Base-by-base conservation (phyloP, 192 early-diverging fungal species). In the Entophlyctis helioformis region DNA sequence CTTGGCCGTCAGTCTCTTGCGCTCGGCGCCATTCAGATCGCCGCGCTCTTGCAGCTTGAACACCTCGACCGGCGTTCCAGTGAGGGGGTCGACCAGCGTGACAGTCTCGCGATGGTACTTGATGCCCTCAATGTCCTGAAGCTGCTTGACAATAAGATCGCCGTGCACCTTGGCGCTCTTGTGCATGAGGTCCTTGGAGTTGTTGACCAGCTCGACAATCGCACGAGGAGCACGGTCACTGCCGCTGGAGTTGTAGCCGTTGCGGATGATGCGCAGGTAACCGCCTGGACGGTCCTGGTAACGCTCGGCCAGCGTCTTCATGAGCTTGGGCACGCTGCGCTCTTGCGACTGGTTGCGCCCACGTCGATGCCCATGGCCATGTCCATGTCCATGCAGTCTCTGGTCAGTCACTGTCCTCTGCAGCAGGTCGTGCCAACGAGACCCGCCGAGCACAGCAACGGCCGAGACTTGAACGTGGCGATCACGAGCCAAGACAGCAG, bases 171-270 rank as follows among this genome's bases (percentile, higher is more conserved):
- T 11, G 3, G 67, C 62, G 18, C 70, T 45, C 35, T 32, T 46
- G 46, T 60, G 53, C 29, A 74, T 25, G 23, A 62, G 59, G 50
- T 98, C 94, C 32, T 69, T 68, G 9, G 83, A 84, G 45, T 81
- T 79, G 60, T 87, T 85, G 13, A 95, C 81, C 42, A 87, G 82
- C 63, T 98, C 94, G 26, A 98, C 79, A 38, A 91, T 74, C 2
- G 91, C 90, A 63, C 86, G 79, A 5, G 86, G 84, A 1, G 89
- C 89, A 49, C 83, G 69, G 63, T 95, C 94, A 32, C 81, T 76
- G 38, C 59, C 64, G 18, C 35, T 20, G 8, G 78, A 69, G 40
- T 84, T 79, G 62, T 68, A 74, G 21, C 87, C 89, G 42, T 82
- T 71, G 23, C 71, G 67, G 44, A 85, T 74, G 22, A 98, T 71